Evolutionary conservation across 2,329 filamentous ascomycete genomes (phyloP).

Genomic region (Cladosporium sp.): DNA sequence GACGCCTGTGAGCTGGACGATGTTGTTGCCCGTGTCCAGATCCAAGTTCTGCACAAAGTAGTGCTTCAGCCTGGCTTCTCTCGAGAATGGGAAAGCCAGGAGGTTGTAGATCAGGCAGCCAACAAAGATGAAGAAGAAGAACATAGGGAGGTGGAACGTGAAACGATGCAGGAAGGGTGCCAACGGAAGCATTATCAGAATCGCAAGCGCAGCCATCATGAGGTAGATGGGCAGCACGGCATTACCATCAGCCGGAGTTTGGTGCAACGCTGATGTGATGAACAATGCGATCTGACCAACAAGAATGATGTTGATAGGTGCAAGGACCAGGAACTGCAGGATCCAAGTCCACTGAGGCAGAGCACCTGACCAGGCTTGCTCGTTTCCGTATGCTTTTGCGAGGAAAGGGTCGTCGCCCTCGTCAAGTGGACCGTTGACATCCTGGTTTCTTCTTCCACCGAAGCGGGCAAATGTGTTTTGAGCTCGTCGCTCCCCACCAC

Average conservation of each 20-base stretch:
- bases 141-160: slow-evolving; percentile 75
- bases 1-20: slow-evolving; percentile 68
- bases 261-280: slow-evolving; percentile 68
- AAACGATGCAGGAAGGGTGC: slow-evolving; percentile 85
- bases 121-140: slow-evolving; percentile 70
- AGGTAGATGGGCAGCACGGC: slow-evolving; percentile 71
- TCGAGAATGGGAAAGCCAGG: slow-evolving; percentile 82
- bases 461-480: slow-evolving; percentile 58
- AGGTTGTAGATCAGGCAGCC: slow-evolving; percentile 85
- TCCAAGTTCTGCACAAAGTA: slow-evolving; percentile 83
- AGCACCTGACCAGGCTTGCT: slow-evolving; percentile 81
- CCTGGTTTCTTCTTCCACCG: slow-evolving; percentile 41
- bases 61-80: slow-evolving; percentile 75
- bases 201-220: slow-evolving; percentile 64
- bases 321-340: slow-evolving; percentile 77
- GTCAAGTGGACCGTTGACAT: slow-evolving; percentile 35
- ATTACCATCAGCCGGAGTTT: slow-evolving; percentile 83
- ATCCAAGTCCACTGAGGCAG: slow-evolving; percentile 86
- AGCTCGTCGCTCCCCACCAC: slow-evolving; percentile 35
- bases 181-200: slow-evolving; percentile 72
- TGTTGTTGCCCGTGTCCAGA: slow-evolving; percentile 68
- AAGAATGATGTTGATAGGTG: slow-evolving; percentile 74
- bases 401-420: slow-evolving; percentile 33
- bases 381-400: slow-evolving; percentile 59
- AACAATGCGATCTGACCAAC: slow-evolving; percentile 74